A percentile compares a stretch with the other conserved stretches of the same genome.
Evolutionary conservation across 129 eudicot genomes (phyloP).

Genomic region (Helianthus tuberosus): DNA sequence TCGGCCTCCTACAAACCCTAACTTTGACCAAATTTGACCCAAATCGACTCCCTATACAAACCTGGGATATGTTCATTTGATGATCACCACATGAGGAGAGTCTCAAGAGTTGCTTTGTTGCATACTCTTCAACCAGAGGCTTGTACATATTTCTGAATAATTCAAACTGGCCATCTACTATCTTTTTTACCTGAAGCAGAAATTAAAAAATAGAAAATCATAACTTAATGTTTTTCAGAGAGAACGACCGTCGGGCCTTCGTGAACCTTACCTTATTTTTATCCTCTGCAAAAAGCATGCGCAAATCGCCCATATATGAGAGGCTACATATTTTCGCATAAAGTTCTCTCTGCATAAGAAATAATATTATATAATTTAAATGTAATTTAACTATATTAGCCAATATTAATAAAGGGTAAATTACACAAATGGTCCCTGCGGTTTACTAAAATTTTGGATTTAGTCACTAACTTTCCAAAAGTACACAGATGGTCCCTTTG

Average conservation of each 20-base stretch:
- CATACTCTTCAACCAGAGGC: conserved; percentile 70
- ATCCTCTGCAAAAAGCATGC: conserved; percentile 97
- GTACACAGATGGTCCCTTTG: no score
- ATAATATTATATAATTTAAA: conserved; percentile 2
- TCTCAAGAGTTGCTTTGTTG: conserved; percentile 35
- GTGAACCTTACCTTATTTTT: conserved; percentile 68
- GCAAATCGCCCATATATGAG: conserved; percentile 89
- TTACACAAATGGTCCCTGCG: no score
- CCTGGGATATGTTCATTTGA: conserved; percentile 70
- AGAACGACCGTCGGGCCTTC: not conserved
- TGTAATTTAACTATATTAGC: not conserved
- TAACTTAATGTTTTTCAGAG: not conserved
- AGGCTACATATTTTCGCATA: conserved; percentile 88
- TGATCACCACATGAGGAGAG: conserved; percentile 52
- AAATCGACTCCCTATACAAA: conserved; percentile 21
- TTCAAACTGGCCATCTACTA: conserved; percentile 76
- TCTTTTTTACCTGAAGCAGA: conserved; percentile 71
- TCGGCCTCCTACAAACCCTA: no score
- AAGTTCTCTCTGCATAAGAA: conserved; percentile 66
- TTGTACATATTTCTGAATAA: conserved; percentile 72
- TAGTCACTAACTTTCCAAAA: no score
- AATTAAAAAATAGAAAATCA: not conserved
- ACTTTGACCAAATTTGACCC: no score
- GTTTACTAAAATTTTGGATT: no score
- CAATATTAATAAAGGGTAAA: no score